phyloP scores from a whole-genome alignment of 2,329 filamentous ascomycete genomes.

The Fusarium sp. region DNA sequence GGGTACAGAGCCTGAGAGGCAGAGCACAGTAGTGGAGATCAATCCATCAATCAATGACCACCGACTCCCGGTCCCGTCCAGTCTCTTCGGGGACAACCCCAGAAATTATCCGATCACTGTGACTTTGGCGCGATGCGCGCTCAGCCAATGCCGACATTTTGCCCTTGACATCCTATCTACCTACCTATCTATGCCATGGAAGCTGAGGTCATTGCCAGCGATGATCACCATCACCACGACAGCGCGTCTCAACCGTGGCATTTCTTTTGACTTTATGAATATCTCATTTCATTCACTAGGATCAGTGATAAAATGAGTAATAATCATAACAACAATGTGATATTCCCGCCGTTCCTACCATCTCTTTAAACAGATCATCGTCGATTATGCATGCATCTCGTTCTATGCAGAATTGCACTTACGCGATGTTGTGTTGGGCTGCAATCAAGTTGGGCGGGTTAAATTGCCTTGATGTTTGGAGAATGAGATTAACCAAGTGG shows the following conservation, averaged over 20 bases:
- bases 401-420: slow-evolving; percentile 2
- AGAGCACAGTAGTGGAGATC: not conserved
- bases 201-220: slow-evolving; percentile 34
- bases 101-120: slow-evolving; percentile 21
- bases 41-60: not conserved
- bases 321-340: not conserved
- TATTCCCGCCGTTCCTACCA: not conserved
- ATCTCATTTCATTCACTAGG: not conserved
- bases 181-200: not conserved
- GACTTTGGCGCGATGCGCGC: slow-evolving; percentile 19
- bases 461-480: slow-evolving; percentile 10
- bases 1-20: no score
- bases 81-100: not conserved
- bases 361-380: not conserved
- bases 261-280: not conserved
- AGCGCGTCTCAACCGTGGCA: slow-evolving; percentile 1
- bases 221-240: slow-evolving; percentile 19
- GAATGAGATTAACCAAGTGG: slow-evolving; percentile 30
- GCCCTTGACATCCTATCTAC: slow-evolving; percentile 15
- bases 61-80: not conserved
- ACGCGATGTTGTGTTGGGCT: slow-evolving; percentile 7
- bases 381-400: slow-evolving; percentile 3
- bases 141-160: slow-evolving; percentile 26
- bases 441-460: slow-evolving; percentile 7
- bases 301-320: not conserved